Base-by-base conservation (phyloP, 2,329 filamentous ascomycete species). In the Teratosphaeria gauchensis region DNA sequence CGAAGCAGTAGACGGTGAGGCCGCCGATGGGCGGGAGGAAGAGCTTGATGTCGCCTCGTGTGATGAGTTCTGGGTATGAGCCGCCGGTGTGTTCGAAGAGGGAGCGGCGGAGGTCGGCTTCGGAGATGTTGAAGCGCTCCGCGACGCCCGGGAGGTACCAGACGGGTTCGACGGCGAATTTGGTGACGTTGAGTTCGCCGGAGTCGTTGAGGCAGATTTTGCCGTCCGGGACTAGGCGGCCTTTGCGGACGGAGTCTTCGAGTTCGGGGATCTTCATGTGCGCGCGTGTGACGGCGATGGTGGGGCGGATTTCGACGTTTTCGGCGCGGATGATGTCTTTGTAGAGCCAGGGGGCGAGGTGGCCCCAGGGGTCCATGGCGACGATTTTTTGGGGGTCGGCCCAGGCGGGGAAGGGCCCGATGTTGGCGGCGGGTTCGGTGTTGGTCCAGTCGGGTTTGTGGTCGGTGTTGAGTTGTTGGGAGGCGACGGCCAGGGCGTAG, bases 181-280 rank as follows among this genome's bases (percentile, higher is more conserved):
- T 99, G 54, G 94, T 97, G 4, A 97, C 94, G 33, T 88, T 88
- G 42, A 97, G 80, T 72, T 97, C 94, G 58, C 94, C 94, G 2
- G 78, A 76, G n/a, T 84, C 80, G 69, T 96, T 96, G 56, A 97
- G 74, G 69, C 91, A 92, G 52, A 97, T 90, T 70, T 92, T 94
- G 56, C 94, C 92, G 72, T 99, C 94, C 0, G 83, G 82, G 6
- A 81, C 76, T 1, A 97, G 79, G 64, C 90, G 82, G 3, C 92
- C 92, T 54, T 82, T 81, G 59, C 82, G 85, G 3, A 99, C 91
- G 64, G 90, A 94, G 32, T 95, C 87, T 66, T 92, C 90, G 51
- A 99, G 83, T 73, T 99, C 94, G 0, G 94, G 90, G n/a, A 97
- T 78, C 78, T 89, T 94, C 92, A 96, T 96, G 70, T 95, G 91